phyloP scores from a whole-genome alignment of 441 rosid genomes.

The Gossypium lobatum region DNA sequence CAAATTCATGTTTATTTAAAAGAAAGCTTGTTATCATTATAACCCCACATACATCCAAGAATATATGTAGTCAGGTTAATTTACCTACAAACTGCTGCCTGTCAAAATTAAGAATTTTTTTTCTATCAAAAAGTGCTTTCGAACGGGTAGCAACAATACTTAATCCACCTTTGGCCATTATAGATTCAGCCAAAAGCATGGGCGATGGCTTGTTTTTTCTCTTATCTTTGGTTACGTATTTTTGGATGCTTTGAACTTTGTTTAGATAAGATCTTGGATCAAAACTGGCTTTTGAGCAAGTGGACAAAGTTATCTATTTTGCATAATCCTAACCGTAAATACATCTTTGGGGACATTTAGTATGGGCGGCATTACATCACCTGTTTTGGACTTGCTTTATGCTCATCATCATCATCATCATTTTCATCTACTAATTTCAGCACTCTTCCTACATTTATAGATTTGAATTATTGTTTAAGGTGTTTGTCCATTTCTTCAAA shows the following conservation, averaged over 20 bases:
- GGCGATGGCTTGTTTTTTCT: background rate
- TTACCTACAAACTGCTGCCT: no score
- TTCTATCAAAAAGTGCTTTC: no score
- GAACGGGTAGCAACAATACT: no score
- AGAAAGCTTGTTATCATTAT: no score
- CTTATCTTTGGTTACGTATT: background rate
- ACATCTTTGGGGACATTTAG: background rate
- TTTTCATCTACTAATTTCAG: background rate
- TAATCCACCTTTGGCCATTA: no score
- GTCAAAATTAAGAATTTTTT: no score
- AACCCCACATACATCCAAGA: no score
- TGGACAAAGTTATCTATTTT: background rate
- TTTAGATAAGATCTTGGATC: background rate
- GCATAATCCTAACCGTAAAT: background rate
- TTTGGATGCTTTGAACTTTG: background rate
- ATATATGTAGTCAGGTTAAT: no score
- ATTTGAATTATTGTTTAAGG: background rate
- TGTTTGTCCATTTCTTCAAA: background rate
- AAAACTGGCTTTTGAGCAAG: background rate
- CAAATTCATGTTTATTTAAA: no score
- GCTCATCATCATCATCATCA: background rate
- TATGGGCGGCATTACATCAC: background rate
- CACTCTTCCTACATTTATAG: background rate
- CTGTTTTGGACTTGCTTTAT: background rate
- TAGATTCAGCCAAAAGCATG: background rate